These are phyloP conservation scores for Magnaporthiopsis rhizophila DNA, from an alignment of 2,329 filamentous ascomycete species.

Conservation along the genomic window DNA sequence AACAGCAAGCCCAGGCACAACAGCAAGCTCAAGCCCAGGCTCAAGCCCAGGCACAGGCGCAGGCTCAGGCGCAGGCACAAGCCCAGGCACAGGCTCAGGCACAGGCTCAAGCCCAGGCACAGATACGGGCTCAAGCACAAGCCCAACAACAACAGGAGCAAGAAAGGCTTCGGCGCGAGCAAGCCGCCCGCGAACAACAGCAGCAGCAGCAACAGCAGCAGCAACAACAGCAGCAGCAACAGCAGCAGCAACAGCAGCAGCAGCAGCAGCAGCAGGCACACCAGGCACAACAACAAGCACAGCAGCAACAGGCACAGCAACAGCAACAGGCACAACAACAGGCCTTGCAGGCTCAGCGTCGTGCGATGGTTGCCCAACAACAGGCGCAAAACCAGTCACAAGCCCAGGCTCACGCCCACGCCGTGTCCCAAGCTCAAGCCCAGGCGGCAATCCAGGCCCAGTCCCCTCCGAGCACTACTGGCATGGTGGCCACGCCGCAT, in stretches of 20 bases:
- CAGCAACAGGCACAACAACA: no score
- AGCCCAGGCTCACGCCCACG: slow-evolving; percentile 16
- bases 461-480: slow-evolving; percentile 23
- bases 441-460: slow-evolving; percentile 16
- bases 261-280: slow-evolving; percentile 21
- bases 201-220: slow-evolving; percentile 8
- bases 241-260: slow-evolving; percentile 16
- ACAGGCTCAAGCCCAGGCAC: slow-evolving; percentile 17
- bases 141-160: slow-evolving; percentile 16
- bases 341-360: slow-evolving; percentile 13
- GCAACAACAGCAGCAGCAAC: slow-evolving; percentile 11
- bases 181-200: slow-evolving; percentile 5
- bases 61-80: slow-evolving; percentile 21
- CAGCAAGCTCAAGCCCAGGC: slow-evolving; percentile 29
- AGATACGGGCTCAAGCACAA: slow-evolving; percentile 20
- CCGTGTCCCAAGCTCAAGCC: slow-evolving; percentile 15
- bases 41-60: slow-evolving; percentile 26
- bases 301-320: no score
- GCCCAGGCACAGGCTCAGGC: slow-evolving; percentile 24
- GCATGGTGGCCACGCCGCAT: slow-evolving; percentile 32
- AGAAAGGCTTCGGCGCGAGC: slow-evolving; percentile 6
- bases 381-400: slow-evolving; percentile 19
- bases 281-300: slow-evolving; percentile 18
- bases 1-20: slow-evolving; percentile 26
- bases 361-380: slow-evolving; percentile 15